Evolutionary conservation across 2,329 filamentous ascomycete genomes (phyloP).

Genomic region (Colletotrichum sidae): DNA sequence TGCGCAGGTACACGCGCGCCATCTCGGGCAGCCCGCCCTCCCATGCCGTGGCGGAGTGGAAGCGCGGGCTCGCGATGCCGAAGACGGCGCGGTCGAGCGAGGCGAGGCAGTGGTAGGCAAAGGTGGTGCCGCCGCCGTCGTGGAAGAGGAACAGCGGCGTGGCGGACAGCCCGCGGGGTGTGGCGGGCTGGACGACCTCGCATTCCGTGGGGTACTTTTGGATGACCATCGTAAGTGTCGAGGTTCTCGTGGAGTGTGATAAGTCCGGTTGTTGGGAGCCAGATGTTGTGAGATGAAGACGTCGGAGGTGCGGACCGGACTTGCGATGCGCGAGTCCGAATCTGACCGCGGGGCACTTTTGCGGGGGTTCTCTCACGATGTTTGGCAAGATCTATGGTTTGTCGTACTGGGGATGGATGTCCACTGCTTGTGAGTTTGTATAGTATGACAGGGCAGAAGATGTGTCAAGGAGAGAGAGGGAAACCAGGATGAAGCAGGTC

Average conservation of each 20-base stretch:
- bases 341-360: too few species aligned
- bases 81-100: conserved; percentile 61
- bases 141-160: conserved; percentile 68
- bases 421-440: too few species aligned
- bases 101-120: conserved; percentile 66
- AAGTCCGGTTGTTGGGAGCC: background rate
- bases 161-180: conserved; percentile 29
- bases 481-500: background rate
- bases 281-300: background rate
- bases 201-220: conserved; percentile 22
- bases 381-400: too few species aligned
- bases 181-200: conserved; percentile 34
- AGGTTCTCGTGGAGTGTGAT: background rate
- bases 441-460: too few species aligned
- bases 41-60: conserved; percentile 59
- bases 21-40: conserved; percentile 66
- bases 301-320: background rate
- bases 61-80: conserved; percentile 67
- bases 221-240: conserved; percentile 2
- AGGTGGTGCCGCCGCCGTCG: conserved; percentile 71
- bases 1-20: conserved; percentile 60
- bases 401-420: too few species aligned
- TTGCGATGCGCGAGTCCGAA: background rate
- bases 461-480: background rate
- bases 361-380: too few species aligned